These are phyloP conservation scores for Cryptococcus hybrid DNA, from an alignment of 1,284 basidiomycete genomes.

Conservation along the genomic window DNA sequence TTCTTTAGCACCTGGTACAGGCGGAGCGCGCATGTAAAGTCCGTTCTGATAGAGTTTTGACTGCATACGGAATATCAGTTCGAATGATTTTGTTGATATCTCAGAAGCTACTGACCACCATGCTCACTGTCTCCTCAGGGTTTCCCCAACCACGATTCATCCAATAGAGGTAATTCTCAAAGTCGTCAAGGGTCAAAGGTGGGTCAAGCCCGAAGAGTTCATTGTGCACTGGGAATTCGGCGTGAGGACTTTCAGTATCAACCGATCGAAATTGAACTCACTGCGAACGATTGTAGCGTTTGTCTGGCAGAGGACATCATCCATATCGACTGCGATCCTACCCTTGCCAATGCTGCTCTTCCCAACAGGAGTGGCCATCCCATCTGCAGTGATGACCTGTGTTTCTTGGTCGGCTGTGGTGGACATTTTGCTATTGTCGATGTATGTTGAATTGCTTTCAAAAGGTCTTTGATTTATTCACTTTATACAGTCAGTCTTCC, in stretches of 20 bases:
- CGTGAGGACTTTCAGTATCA: slow-evolving; percentile 1
- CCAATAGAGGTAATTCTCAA: slow-evolving; percentile 67
- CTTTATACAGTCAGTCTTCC: too few species aligned
- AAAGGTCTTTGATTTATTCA: too few species aligned
- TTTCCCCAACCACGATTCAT: slow-evolving; percentile 67
- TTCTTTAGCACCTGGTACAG: slow-evolving; percentile 65
- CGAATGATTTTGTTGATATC: background rate
- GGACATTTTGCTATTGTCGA: background rate
- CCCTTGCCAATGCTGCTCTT: slow-evolving; percentile 23
- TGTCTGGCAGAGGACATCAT: slow-evolving; percentile 69
- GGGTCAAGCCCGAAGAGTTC: slow-evolving; percentile 58
- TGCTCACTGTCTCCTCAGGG: slow-evolving; percentile 49
- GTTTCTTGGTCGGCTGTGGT: background rate
- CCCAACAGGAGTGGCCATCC: slow-evolving; percentile 6
- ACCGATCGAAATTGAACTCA: slow-evolving; percentile 45
- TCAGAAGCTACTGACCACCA: slow-evolving; percentile 33
- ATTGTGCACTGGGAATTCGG: slow-evolving; percentile 60
- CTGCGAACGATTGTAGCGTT: slow-evolving; percentile 65
- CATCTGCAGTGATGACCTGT: slow-evolving; percentile 10
- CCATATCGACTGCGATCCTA: slow-evolving; percentile 68
- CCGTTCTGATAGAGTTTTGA: slow-evolving; percentile 24
- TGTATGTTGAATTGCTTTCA: background rate
- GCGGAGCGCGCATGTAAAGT: slow-evolving; percentile 53
- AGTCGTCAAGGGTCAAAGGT: slow-evolving; percentile 56
- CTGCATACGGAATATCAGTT: slow-evolving; percentile 4